phyloP scores from a whole-genome alignment of 805 yeast genomes.

The Yarrowia porcina region DNA sequence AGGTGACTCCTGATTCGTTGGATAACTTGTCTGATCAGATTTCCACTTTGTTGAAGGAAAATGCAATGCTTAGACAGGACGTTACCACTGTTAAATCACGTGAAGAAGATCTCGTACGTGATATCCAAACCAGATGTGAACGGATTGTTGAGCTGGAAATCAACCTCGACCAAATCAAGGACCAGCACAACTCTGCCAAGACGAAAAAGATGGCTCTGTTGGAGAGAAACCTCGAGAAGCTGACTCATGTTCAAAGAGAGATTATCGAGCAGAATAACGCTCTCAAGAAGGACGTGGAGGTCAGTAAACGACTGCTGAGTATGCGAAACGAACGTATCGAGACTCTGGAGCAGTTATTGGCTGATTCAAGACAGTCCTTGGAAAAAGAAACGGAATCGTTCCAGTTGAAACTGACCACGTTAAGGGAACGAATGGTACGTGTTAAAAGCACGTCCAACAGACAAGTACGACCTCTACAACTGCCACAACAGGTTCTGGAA shows the following conservation, averaged over 20 bases:
- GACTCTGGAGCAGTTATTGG: slow-evolving; percentile 44
- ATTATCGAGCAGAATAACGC: slow-evolving; percentile 59
- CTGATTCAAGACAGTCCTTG: background rate
- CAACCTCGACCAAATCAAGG: slow-evolving; percentile 43
- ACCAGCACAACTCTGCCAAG: slow-evolving; percentile 36
- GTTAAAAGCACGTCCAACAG: slow-evolving; percentile 5
- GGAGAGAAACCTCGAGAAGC: slow-evolving; percentile 56
- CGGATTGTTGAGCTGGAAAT: slow-evolving; percentile 44
- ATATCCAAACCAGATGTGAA: slow-evolving; percentile 39
- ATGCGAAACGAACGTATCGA: slow-evolving; percentile 56
- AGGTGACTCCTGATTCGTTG: background rate
- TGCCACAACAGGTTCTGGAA: slow-evolving; percentile 13
- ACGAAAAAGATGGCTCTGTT: slow-evolving; percentile 49
- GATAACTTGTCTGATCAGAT: background rate
- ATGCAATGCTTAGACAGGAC: slow-evolving; percentile 1
- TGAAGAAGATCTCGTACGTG: slow-evolving; percentile 35
- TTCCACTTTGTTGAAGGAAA: background rate
- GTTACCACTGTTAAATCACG: slow-evolving; percentile 27
- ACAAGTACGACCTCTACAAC: slow-evolving; percentile 5
- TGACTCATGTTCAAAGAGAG: slow-evolving; percentile 57
- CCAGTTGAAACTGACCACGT: slow-evolving; percentile 1
- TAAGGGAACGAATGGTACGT: slow-evolving; percentile 1
- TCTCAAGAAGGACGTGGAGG: slow-evolving; percentile 53
- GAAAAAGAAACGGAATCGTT: slow-evolving; percentile 19
- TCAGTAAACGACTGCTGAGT: slow-evolving; percentile 55